Percentiles rank a stretch among this genome's conserved stretches.
These are phyloP conservation scores for Venturiaceae sp. DNA, from an alignment of 2,329 filamentous ascomycete species.

Conservation along the genomic window DNA sequence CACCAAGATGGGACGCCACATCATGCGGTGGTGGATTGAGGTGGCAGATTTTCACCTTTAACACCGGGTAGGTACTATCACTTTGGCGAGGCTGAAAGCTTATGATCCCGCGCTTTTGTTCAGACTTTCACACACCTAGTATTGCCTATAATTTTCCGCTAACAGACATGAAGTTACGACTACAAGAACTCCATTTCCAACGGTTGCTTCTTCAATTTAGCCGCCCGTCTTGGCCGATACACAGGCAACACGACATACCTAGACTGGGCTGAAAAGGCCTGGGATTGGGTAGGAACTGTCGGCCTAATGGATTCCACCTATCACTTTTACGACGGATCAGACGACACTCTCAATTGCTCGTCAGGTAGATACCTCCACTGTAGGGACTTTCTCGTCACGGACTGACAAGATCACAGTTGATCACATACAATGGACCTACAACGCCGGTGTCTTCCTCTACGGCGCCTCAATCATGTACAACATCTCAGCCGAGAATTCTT, in stretches of 20 bases:
- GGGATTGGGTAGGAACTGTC: constrained; percentile 29
- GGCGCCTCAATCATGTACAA: constrained; percentile 40
- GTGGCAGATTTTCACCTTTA: constrained; percentile 35
- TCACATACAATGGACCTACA: constrained; percentile 47
- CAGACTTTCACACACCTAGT: constrained; percentile 21
- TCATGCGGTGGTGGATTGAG: constrained; percentile 27
- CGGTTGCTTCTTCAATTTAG: constrained; percentile 41
- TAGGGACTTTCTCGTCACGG: too few relatives aligned
- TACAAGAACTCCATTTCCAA: constrained; percentile 38
- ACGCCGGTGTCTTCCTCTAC: constrained; percentile 34
- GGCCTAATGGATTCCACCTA: constrained; percentile 44
- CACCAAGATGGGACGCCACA: constrained; percentile 23
- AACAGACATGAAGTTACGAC: constrained; percentile 18
- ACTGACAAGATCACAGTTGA: too few relatives aligned
- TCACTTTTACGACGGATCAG: constrained; percentile 35
- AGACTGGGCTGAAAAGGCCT: constrained; percentile 47
- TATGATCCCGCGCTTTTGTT: constrained; percentile 27
- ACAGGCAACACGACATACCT: constrained; percentile 43
- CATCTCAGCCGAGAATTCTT: constrained; percentile 9
- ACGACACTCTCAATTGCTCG: constrained; percentile 34
- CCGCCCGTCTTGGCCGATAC: constrained; percentile 26
- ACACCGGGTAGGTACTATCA: constrained; percentile 30
- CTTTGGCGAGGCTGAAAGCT: too few relatives aligned
- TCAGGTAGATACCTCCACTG: too few relatives aligned
- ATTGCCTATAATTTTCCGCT: too few relatives aligned